These are phyloP conservation scores for Scytalidium lignicola DNA, from an alignment of 2,329 filamentous ascomycete species.

Conservation along the genomic window DNA sequence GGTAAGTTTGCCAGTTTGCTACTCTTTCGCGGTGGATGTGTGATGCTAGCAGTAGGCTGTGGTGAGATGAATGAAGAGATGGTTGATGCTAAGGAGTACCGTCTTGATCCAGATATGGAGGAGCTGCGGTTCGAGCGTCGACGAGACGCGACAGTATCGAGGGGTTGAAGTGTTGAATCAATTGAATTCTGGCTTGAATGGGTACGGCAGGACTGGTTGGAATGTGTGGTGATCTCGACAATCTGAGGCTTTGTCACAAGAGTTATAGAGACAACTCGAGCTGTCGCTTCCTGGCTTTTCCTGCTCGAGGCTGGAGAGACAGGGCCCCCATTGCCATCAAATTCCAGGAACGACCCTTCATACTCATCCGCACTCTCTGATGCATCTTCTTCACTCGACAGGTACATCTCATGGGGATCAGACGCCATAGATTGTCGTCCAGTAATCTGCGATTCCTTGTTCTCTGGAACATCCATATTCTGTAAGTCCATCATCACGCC, in stretches of 20 bases:
- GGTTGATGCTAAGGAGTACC: constrained; percentile 1
- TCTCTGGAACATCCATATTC: constrained; percentile 17
- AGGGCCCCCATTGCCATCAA: constrained; percentile 32
- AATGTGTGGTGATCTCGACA: constrained; percentile 37
- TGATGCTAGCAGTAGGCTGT: neutral
- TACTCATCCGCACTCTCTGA: constrained; percentile 57
- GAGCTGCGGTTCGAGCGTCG: constrained; percentile 1
- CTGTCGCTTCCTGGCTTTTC: constrained; percentile 46
- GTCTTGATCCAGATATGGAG: neutral
- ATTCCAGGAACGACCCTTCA: constrained; percentile 48
- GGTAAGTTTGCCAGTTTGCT: neutral
- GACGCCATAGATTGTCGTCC: constrained; percentile 13
- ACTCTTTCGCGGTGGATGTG: constrained; percentile 1
- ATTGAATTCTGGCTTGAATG: neutral
- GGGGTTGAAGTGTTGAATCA: neutral
- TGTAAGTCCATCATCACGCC: constrained; percentile 22
- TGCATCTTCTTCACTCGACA: constrained; percentile 61
- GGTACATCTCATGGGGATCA: constrained; percentile 53
- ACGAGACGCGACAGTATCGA: neutral
- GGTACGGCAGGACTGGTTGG: neutral
- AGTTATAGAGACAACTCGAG: constrained; percentile 53
- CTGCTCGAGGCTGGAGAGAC: constrained; percentile 17
- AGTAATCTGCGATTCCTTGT: constrained; percentile 7
- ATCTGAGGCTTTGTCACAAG: constrained; percentile 56
- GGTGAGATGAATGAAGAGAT: neutral